Base-by-base conservation (phyloP, 345 rosid species). In the Lumnitzera littorea region DNA sequence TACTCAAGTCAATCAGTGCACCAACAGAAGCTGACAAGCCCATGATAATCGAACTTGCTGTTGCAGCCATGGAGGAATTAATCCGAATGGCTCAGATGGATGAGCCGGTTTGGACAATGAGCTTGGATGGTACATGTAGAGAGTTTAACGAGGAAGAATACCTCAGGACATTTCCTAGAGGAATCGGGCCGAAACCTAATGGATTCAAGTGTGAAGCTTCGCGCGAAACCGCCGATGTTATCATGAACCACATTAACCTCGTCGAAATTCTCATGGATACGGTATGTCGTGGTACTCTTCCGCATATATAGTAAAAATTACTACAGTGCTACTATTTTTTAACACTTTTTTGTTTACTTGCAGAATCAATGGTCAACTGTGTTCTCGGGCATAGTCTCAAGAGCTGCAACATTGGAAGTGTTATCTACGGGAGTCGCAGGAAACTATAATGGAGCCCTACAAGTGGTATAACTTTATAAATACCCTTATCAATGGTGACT, bases 31-130 rank as follows among this genome's bases (percentile, higher is more conserved):
- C 77, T 0, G 85, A 83, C 49, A 91, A 82, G 67, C 89, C 88
- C 0, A 66, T 81, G 74, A 71, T 91, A 48, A 70, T 95, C 11
- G 94, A 86, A 77, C 85, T 95, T 8, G 99, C 96, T 0, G 80
- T 85, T 43, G 80, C 77, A 15, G 98, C 99, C 25, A 91, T 95
- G 99, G 95, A 89, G 62, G 99, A 95, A 68, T 66, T 95, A 0
- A 20, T 88, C 48, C 71, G 74, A 63, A 86, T 88, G 98, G 78
- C 90, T 66, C 95, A 84, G 64, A 66, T 80, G 74, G 83, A 63
- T 27, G 96, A 91, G 48, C 98, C 96, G 2, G 69, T 95, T 47
- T 95, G 99, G 99, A 68, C 73, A 47, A 70, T 51, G 13, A 80
- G 81, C 55, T 65, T 71, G 62, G 79, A 87, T 68, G 94, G 91